These are phyloP conservation scores for Phyllostachys edulis DNA, from an alignment of 176 grass and related monocot species.

Conservation along the genomic window DNA sequence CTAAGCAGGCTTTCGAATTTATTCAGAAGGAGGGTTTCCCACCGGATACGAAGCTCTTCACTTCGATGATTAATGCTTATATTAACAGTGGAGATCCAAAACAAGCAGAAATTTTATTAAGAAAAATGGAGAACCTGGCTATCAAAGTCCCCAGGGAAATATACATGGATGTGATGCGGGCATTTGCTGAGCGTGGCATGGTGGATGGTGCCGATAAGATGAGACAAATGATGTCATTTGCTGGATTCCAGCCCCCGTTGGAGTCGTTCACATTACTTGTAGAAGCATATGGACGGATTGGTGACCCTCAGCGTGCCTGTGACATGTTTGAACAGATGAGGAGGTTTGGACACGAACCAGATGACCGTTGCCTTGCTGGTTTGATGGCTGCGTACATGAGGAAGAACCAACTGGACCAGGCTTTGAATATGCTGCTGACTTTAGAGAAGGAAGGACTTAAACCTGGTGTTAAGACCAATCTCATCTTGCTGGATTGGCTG, in stretches of 20 bases:
- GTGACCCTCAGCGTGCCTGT: slow-evolving; percentile 18
- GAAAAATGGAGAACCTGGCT: slow-evolving; percentile 11
- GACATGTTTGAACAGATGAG: slow-evolving; percentile 51
- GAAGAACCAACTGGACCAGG: slow-evolving; percentile 67
- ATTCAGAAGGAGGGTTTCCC: slow-evolving; percentile 53
- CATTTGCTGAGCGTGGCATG: slow-evolving; percentile 49
- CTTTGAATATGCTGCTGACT: slow-evolving; percentile 60
- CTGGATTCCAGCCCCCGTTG: slow-evolving; percentile 26
- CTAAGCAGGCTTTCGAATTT: slow-evolving; percentile 58
- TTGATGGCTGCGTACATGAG: slow-evolving; percentile 52
- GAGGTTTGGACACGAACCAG: slow-evolving; percentile 49
- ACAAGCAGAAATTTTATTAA: slow-evolving; percentile 45
- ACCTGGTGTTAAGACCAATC: slow-evolving; percentile 60
- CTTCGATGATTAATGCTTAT: slow-evolving; percentile 71
- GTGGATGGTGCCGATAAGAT: slow-evolving; percentile 2
- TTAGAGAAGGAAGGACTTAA: slow-evolving; percentile 75
- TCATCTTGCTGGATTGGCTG: slow-evolving; percentile 65
- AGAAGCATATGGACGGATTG: slow-evolving; percentile 49
- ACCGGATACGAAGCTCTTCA: slow-evolving; percentile 57
- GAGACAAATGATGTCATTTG: slow-evolving; percentile 26
- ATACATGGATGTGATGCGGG: slow-evolving; percentile 49
- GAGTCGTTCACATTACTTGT: slow-evolving; percentile 54
- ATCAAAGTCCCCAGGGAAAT: slow-evolving; percentile 57
- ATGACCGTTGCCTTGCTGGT: slow-evolving; percentile 67
- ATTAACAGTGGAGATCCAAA: slow-evolving; percentile 46